Evolutionary conservation across 1,139 yeast genomes (phyloP), one percentile per base, ranked within the genome.

Genomic region (Taphrina wiesneri): DNA sequence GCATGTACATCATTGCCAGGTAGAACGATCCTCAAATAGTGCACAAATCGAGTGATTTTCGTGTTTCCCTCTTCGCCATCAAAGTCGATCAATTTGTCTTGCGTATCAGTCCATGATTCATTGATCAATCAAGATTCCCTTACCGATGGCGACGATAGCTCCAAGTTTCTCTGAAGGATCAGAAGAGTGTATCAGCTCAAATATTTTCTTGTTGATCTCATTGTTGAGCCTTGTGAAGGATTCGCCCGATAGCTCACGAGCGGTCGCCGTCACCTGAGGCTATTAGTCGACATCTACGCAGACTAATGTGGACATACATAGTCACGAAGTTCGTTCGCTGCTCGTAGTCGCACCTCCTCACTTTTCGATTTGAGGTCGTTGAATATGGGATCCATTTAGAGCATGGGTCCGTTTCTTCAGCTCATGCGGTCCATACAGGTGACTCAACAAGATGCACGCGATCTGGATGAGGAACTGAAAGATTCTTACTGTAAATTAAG

Each of bases 21-120:
- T 26, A 93, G 86, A 64, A 91, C 83, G 30, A 88, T 85, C 54
- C 96, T 83, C 70, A 93, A 79, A 74, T 93, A 93, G 72, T 90
- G 92, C 25, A 96, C 95, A 74, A 90, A 86, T 70, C 98, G 80
- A 4, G 97, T 90, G 1, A 96, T 90, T 76, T 90, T 92, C 63
- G 90, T 90, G 30, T 96, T 91, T 71, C 87, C 84, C 72, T 90
- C 96, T 60, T 86, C 89, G 2, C 83, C 81, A 73, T 89, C 93
- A 72, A 87, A 87, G 70, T 87, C 91, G 66, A 93, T 89, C 70
- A 93, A 81, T 15, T 95, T 86, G 76, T 90, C 95, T 60, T n/a
- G n/a, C n/a, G n/a, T n/a, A n/a, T n/a, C n/a, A n/a, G n/a, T n/a
- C n/a, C n/a, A n/a, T n/a, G 51, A 3, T 15, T 34, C 41, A 28